Evolutionary conservation across 169 alveolate genomes (phyloP).

Genomic region (Eimeria tenella): DNA sequence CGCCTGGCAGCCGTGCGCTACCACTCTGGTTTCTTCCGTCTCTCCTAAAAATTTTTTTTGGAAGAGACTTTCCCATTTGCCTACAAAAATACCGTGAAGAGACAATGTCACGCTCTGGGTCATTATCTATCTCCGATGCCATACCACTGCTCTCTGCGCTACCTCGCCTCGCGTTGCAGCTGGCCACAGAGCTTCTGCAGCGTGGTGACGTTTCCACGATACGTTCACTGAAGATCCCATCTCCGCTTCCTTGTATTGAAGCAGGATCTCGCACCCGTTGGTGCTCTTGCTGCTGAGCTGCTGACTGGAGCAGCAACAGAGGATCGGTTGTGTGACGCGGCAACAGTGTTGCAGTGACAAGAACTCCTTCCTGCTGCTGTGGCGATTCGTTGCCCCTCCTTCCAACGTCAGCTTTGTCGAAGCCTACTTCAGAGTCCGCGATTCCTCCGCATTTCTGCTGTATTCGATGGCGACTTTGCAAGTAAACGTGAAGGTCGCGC

Average conservation of each 20-base stretch:
- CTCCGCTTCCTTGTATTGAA: background rate
- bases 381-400: background rate
- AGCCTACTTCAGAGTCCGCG: background rate
- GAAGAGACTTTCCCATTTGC: background rate
- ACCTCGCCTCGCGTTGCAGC: background rate
- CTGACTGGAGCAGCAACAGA: slow-evolving; percentile 45
- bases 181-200: background rate
- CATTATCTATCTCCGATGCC: background rate
- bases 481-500: slow-evolving; percentile 15
- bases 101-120: background rate
- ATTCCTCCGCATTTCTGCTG: slow-evolving; percentile 39
- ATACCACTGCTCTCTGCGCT: background rate
- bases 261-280: background rate
- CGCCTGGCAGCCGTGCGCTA: slow-evolving; percentile 4
- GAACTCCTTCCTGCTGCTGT: background rate
- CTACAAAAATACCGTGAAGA: slow-evolving; percentile 36
- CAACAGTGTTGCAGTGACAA: background rate
- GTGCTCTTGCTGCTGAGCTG: slow-evolving; percentile 44
- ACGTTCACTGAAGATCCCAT: background rate
- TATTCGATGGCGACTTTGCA: slow-evolving; percentile 3
- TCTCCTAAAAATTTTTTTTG: background rate
- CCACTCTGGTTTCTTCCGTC: background rate
- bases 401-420: background rate
- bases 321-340: slow-evolving; percentile 73
- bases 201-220: background rate